phyloP scores from a whole-genome alignment of 2,329 filamentous ascomycete species.

The Coniella vitis region DNA sequence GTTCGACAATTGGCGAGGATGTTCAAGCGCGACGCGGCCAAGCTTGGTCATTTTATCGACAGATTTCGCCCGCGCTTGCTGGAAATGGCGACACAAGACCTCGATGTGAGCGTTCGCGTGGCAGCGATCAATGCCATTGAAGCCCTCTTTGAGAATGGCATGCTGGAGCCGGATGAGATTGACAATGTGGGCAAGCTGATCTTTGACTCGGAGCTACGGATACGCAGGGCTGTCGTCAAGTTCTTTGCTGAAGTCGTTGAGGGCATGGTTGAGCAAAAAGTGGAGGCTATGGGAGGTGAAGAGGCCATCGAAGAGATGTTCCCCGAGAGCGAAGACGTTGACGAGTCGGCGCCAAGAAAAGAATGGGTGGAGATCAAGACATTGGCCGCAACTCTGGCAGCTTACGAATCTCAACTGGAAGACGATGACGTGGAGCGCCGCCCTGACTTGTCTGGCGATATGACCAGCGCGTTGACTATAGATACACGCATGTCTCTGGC shows the following conservation, averaged over 20 bases:
- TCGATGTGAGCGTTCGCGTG: slow-evolving; percentile 73
- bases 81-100: slow-evolving; percentile 85
- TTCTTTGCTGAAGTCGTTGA: slow-evolving; percentile 88
- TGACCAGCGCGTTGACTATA: slow-evolving; percentile 56
- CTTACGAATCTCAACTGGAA: slow-evolving; percentile 68
- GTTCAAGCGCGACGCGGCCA: slow-evolving; percentile 73
- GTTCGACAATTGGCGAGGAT: slow-evolving; percentile 74
- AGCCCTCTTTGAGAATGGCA: slow-evolving; percentile 70
- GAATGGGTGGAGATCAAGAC: slow-evolving; percentile 93
- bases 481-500: slow-evolving; percentile 83
- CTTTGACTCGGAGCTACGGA: slow-evolving; percentile 76
- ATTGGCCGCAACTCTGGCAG: slow-evolving; percentile 73
- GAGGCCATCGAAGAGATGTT: slow-evolving; percentile 71
- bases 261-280: slow-evolving; percentile 69
- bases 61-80: slow-evolving; percentile 80
- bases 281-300: slow-evolving; percentile 78
- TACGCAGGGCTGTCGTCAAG: slow-evolving; percentile 79
- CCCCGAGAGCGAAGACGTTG: slow-evolving; percentile 63
- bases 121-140: slow-evolving; percentile 77
- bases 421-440: slow-evolving; percentile 44
- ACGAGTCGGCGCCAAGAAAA: slow-evolving; percentile 67
- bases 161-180: slow-evolving; percentile 87
- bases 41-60: slow-evolving; percentile 88
- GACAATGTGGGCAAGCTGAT: slow-evolving; percentile 82
- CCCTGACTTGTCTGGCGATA: slow-evolving; percentile 43